phyloP scores from a whole-genome alignment of 768 basidiomycete genomes.

The Macrolepiota fuliginosa region DNA sequence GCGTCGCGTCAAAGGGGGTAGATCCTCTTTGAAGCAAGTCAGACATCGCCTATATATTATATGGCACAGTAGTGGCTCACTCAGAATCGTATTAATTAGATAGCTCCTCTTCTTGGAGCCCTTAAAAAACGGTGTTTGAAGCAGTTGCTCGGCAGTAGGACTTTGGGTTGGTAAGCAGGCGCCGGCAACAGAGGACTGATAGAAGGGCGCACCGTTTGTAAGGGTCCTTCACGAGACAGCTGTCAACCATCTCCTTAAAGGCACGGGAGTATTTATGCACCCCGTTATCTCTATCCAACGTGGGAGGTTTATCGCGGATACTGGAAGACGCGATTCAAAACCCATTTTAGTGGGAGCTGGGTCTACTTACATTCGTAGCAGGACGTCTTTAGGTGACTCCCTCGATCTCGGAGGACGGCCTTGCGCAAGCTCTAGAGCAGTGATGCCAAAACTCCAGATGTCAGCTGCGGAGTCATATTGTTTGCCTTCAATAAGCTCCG shows the following conservation, averaged over 20 bases:
- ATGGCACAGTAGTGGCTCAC: constrained; percentile 26
- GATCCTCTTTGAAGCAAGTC: constrained; percentile 38
- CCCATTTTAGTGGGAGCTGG: background rate
- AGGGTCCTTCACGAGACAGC: constrained; percentile 85
- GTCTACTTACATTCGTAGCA: constrained; percentile 61
- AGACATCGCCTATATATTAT: background rate
- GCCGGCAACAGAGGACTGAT: background rate
- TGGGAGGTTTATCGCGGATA: constrained; percentile 76
- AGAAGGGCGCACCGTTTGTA: constrained; percentile 54
- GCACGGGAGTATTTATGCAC: constrained; percentile 72
- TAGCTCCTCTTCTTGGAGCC: constrained; percentile 74
- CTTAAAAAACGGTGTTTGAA: constrained; percentile 79
- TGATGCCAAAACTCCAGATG: constrained; percentile 96
- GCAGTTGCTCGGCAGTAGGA: constrained; percentile 75
- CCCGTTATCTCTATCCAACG: constrained; percentile 70
- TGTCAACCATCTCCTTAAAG: constrained; percentile 81
- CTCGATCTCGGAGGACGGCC: constrained; percentile 85
- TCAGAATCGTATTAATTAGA: constrained; percentile 74
- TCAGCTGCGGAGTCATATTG: constrained; percentile 87
- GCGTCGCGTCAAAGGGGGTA: constrained; percentile 71
- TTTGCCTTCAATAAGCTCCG: constrained; percentile 84
- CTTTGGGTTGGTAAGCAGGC: constrained; percentile 30
- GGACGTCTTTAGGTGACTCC: constrained; percentile 68
- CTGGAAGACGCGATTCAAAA: constrained; percentile 30
- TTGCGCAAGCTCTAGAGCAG: constrained; percentile 86